Percentiles rank a stretch among this genome's conserved stretches.
phyloP scores from a whole-genome alignment of 106 monocot genomes.

The Allium sativum region DNA sequence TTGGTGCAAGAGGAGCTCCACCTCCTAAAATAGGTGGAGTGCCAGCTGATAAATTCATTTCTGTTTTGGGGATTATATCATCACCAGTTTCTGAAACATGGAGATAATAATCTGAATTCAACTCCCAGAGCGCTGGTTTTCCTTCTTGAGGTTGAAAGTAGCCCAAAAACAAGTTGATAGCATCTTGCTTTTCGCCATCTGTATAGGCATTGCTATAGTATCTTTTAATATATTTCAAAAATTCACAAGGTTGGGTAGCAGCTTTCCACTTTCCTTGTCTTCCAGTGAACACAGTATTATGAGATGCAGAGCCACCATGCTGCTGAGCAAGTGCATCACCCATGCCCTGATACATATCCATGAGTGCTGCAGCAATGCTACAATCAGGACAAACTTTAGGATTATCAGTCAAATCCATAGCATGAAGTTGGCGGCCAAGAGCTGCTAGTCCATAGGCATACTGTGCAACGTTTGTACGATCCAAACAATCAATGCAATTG shows the following conservation, averaged over 20 bases:
- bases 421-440: conserved; percentile 93
- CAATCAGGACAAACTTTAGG: conserved; percentile 78
- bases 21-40: conserved; percentile 5
- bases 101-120: conserved; percentile 98
- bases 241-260: conserved; percentile 94
- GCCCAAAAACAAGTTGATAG: conserved; percentile 98
- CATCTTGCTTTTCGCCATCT: conserved; percentile 99
- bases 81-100: conserved; percentile 68
- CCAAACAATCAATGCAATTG: conserved; percentile 98
- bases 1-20: conserved; percentile 43
- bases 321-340: conserved; percentile 97
- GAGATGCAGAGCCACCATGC: conserved; percentile 97
- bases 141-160: conserved; percentile 95
- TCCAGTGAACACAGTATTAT: conserved; percentile 91
- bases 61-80: conserved; percentile 30
- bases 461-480: conserved; percentile 97
- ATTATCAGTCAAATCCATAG: conserved; percentile 69
- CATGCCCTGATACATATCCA: conserved; percentile 97
- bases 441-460: conserved; percentile 95
- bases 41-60: conserved; percentile 19
- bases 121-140: conserved; percentile 94
- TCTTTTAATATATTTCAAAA: conserved; percentile 87
- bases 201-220: conserved; percentile 99
- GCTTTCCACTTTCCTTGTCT: conserved; percentile 99
- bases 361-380: conserved; percentile 80